Percentiles rank a stretch among this genome's conserved stretches.
Evolutionary conservation across 176 grass and related monocot genomes (phyloP).

Genomic region (Musa itinerans): DNA sequence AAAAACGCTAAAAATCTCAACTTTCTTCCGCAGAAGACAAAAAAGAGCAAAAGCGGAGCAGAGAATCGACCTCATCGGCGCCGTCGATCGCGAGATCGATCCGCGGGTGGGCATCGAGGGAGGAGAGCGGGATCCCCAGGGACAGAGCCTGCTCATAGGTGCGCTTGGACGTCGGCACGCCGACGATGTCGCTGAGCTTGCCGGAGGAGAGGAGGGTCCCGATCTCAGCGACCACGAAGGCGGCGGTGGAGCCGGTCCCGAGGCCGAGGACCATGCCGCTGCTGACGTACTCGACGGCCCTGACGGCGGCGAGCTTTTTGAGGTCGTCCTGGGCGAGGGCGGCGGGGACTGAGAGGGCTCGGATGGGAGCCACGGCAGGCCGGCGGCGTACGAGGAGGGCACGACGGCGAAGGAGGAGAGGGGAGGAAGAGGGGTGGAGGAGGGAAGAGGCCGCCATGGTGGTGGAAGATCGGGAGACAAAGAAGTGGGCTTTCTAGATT

Average conservation of each 20-base stretch:
- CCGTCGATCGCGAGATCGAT: slow-evolving; percentile 94
- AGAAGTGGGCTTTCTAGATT: too few relatives aligned
- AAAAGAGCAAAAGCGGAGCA: neutral
- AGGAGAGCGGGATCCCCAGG: slow-evolving; percentile 84
- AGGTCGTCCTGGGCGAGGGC: slow-evolving; percentile 83
- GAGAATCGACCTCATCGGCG: slow-evolving; percentile 67
- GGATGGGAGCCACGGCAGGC: slow-evolving; percentile 21
- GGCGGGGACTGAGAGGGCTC: slow-evolving; percentile 43
- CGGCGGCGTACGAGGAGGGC: slow-evolving; percentile 7
- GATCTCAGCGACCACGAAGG: slow-evolving; percentile 85
- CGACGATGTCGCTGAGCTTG: slow-evolving; percentile 65
- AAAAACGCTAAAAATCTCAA: neutral
- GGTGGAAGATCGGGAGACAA: neutral
- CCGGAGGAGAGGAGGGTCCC: slow-evolving; percentile 57
- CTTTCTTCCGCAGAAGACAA: neutral
- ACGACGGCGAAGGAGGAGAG: slow-evolving; percentile 11
- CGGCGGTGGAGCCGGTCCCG: slow-evolving; percentile 89
- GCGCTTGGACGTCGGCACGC: slow-evolving; percentile 90
- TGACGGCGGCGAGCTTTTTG: slow-evolving; percentile 79
- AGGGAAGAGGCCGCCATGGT: neutral
- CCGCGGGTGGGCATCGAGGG: slow-evolving; percentile 65
- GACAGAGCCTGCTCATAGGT: slow-evolving; percentile 87
- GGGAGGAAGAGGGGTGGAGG: neutral
- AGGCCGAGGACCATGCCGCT: slow-evolving; percentile 95
- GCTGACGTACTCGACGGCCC: slow-evolving; percentile 77